Evolutionary conservation across 441 rosid species (phyloP).

Genomic region (Erysimum cheiri): DNA sequence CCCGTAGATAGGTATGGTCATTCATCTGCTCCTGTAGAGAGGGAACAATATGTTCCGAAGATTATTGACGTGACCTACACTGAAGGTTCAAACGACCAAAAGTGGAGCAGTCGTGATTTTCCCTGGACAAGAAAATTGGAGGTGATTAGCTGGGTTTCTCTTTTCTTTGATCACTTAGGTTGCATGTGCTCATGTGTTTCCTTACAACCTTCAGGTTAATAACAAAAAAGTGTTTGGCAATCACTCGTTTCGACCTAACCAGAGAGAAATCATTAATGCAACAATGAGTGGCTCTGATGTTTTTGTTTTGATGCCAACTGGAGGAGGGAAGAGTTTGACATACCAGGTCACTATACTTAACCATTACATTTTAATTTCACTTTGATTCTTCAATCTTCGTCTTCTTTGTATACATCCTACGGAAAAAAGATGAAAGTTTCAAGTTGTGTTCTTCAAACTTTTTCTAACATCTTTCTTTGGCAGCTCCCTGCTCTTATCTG

Average conservation of each 20-base stretch:
- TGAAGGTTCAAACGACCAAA: conserved; percentile 89
- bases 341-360: conserved; percentile 68
- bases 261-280: conserved; percentile 93
- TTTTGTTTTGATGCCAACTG: conserved; percentile 99
- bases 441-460: conserved; percentile 26
- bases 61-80: conserved; percentile 80
- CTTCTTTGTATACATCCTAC: conserved; percentile 11
- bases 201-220: conserved; percentile 59
- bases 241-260: conserved; percentile 96
- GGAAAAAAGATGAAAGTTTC: conserved; percentile 24
- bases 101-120: conserved; percentile 79
- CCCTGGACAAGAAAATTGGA: conserved; percentile 86
- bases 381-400: conserved; percentile 19
- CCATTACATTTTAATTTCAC: conserved; percentile 6
- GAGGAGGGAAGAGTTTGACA: conserved; percentile 98
- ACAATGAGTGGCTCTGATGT: conserved; percentile 98
- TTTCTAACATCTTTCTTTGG: conserved; percentile 38
- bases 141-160: conserved; percentile 51
- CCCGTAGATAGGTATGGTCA: conserved; percentile 59
- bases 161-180: conserved; percentile 41
- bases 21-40: conserved; percentile 66
- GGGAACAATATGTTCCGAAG: conserved; percentile 76
- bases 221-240: conserved; percentile 97
- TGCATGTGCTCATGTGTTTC: conserved; percentile 42
- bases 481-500: conserved; percentile 95